Evolutionary conservation across 2,329 filamentous ascomycete species (phyloP), one percentile per base, ranked within the genome.

Genomic region (Calonectria pauciramosa): DNA sequence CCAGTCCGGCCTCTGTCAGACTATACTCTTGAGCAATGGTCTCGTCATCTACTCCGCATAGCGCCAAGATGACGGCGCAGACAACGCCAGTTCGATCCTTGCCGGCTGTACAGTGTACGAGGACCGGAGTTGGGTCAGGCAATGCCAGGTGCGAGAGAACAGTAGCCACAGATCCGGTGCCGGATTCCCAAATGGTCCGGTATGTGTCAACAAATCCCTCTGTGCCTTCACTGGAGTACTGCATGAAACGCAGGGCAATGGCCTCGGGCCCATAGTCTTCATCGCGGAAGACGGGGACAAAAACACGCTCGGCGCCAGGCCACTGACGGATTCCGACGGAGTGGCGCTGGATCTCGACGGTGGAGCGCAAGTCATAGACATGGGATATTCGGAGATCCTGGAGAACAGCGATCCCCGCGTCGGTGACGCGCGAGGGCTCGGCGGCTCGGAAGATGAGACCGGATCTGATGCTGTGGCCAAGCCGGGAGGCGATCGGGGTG

Each of bases 11-110:
- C 66, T 94, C 91, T 0, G 93, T 95, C 13, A 95, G 86, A 20
- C 89, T 86, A 82, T 96, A 96, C 82, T 96, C 94, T 13, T 89
- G 84, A 0, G 92, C 93, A n/a, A 94, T 88, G 5, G 84, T 82
- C 41, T 90, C 86, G 76, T 92, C 88, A 1, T 87, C 83, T 0
- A 94, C 91, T 5, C 92, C 92, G 11, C 91, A 91, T 34, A 95
- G 87, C 32, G 89, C 85, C 49, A 95, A 87, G 11, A 96, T 82
- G 51, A 96, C 79, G 4, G 93, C 94, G 64, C 91, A 90, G 56
- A 95, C 85, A 6, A 96, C 89, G 2, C 94, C 94, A 0, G 94
- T 96, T 54, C 94, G 89, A 82, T 96, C 94, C 84, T 96, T 96
- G 16, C 94, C 94, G 0, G 93, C 93, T 0, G 93, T 94, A 83